These are phyloP conservation scores for Tuber magnatum DNA, from an alignment of 495 filamentous ascomycete species.

Conservation along the genomic window DNA sequence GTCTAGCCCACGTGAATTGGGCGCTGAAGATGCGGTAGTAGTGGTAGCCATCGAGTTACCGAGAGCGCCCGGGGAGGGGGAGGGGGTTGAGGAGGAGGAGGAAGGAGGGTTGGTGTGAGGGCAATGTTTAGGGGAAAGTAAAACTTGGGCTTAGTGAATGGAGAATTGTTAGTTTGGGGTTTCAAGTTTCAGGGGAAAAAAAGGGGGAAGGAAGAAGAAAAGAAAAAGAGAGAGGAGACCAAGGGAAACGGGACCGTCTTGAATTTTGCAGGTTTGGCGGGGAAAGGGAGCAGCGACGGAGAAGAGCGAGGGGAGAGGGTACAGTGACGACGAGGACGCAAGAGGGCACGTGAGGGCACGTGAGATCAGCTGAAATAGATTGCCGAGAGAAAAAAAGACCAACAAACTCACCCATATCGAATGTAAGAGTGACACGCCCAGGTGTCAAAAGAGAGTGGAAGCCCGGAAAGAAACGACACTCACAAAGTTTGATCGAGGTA, in stretches of 20 bases:
- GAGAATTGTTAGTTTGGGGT: conserved; percentile 5
- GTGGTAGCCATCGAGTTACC: conserved; percentile 19
- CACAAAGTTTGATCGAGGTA: neutral
- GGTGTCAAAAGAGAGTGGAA: neutral
- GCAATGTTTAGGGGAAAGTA: conserved; percentile 9
- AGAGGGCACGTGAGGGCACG: neutral
- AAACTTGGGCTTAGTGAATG: conserved; percentile 19
- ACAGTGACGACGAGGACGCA: neutral
- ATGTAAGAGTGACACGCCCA: neutral
- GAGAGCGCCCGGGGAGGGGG: neutral
- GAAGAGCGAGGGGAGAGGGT: neutral
- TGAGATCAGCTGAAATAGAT: neutral
- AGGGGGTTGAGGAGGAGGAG: conserved; percentile 6
- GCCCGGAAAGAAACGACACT: neutral
- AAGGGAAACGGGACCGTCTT: neutral
- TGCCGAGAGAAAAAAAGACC: neutral
- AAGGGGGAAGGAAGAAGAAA: too few species aligned
- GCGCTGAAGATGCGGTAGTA: conserved; percentile 7
- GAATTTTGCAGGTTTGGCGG: neutral
- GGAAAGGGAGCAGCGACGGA: neutral
- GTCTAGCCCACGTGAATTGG: conserved; percentile 11
- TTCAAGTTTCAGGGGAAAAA: conserved; percentile 3
- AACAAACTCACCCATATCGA: neutral
- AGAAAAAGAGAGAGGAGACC: too few species aligned
- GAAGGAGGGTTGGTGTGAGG: conserved; percentile 16